These are phyloP conservation scores for Apiotrichum mycotoxinovorans DNA, from an alignment of 1,284 basidiomycete genomes.

Conservation along the genomic window DNA sequence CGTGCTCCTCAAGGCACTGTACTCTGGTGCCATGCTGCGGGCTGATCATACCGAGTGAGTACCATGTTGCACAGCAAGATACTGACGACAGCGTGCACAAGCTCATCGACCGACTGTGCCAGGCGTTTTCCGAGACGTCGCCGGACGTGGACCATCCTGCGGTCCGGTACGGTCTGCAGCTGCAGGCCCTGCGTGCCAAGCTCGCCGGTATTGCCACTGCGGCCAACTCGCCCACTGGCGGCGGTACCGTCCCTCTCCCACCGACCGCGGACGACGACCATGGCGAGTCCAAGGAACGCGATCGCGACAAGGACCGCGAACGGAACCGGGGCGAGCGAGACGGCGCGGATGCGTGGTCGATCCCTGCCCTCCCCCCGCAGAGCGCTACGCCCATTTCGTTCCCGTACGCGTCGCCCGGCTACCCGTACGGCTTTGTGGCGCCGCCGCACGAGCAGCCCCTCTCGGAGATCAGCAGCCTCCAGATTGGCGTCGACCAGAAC, in stretches of 20 bases:
- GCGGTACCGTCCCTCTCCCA: conserved; percentile 29
- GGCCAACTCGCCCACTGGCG: conserved; percentile 32
- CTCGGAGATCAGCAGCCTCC: conserved; percentile 6
- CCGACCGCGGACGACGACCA: conserved; percentile 1
- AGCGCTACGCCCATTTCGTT: conserved; percentile 15
- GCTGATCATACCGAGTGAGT: conserved; percentile 36
- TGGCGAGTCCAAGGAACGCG: neutral
- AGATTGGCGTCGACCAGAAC: conserved; percentile 17
- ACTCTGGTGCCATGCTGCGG: conserved; percentile 50
- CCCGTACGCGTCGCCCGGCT: conserved; percentile 17
- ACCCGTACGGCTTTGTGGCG: conserved; percentile 12
- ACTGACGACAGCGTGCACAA: conserved; percentile 21
- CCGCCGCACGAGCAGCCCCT: conserved; percentile 37
- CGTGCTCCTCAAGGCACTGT: conserved; percentile 46
- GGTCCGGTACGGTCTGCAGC: conserved; percentile 42
- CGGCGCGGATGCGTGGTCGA: conserved; percentile 5
- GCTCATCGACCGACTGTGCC: conserved; percentile 43
- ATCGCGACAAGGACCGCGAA: neutral
- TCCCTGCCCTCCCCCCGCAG: conserved; percentile 5
- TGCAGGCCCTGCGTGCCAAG: conserved; percentile 34
- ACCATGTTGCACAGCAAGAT: neutral
- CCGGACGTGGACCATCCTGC: conserved; percentile 44
- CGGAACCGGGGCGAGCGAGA: neutral
- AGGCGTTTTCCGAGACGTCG: conserved; percentile 36
- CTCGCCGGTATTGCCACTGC: conserved; percentile 33